These are phyloP conservation scores for Backusella psychrophila DNA, from an alignment of 192 early-diverging fungal species.

Conservation along the genomic window DNA sequence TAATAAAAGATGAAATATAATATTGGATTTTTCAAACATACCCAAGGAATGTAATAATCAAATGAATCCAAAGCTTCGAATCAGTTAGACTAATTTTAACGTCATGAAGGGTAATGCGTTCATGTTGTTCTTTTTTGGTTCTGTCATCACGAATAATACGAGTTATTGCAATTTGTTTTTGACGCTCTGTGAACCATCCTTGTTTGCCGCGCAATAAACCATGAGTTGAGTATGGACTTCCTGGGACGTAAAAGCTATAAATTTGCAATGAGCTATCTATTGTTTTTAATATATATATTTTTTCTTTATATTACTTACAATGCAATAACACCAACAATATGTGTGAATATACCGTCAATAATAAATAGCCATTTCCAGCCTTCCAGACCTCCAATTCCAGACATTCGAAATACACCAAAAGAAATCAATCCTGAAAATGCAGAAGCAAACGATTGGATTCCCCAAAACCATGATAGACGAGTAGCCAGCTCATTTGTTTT, in stretches of 20 bases:
- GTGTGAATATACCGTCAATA: constrained; percentile 58
- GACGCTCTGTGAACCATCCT: constrained; percentile 49
- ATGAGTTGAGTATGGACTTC: constrained; percentile 35
- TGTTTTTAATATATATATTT: neutral
- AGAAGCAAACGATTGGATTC: constrained; percentile 45
- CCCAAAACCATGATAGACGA: constrained; percentile 52
- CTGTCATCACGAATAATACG: constrained; percentile 58
- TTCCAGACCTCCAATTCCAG: constrained; percentile 43
- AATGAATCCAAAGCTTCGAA: constrained; percentile 19
- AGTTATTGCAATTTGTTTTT: constrained; percentile 54
- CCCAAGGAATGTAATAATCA: constrained; percentile 20
- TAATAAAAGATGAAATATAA: neutral
- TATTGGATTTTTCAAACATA: neutral
- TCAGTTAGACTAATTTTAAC: constrained; percentile 9
- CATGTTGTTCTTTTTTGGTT: constrained; percentile 39
- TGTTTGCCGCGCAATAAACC: constrained; percentile 32
- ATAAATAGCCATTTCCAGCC: constrained; percentile 71
- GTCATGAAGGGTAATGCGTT: constrained; percentile 9
- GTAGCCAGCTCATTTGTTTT: constrained; percentile 50
- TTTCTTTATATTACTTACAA: constrained; percentile 24
- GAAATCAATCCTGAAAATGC: constrained; percentile 55
- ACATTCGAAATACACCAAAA: constrained; percentile 54
- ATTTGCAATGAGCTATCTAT: neutral
- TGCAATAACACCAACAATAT: constrained; percentile 45
- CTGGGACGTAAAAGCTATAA: constrained; percentile 48